Evolutionary conservation across 2,329 filamentous ascomycete species (phyloP), one percentile per base, ranked within the genome.

Genomic region (Fusarium bactridioides): DNA sequence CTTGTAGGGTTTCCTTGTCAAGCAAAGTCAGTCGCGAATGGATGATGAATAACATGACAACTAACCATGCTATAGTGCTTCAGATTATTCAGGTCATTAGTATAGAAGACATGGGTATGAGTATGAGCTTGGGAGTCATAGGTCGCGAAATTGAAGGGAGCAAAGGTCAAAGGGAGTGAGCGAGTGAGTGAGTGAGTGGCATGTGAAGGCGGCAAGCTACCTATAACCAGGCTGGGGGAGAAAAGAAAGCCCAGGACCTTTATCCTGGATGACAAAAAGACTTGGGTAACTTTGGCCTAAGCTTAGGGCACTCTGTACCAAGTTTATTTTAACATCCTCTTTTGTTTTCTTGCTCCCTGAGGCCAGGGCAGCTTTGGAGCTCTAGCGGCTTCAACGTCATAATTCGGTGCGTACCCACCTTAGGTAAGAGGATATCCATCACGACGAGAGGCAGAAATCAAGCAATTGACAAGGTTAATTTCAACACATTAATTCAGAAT

Each of bases 1-100:
- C 80, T 65, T 80, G 77, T 29, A 83, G 60, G n/a, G 78, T 76
- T 57, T 83, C 81, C 81, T 83, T 61, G 19, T 15, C 40, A 51
- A 37, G 25, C 27, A 51, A 38, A 53, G 45, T 72, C 31, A 72
- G 69, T 51, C n/a, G 37, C 41, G 40, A n/a, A 43, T 35, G 31
- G 35, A 33, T 23, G 10, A 33, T 21, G 13, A 43, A 59, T 9
- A 38, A 27, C n/a, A 37, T 29, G 47, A 37, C 33, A 40, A 55
- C 43, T 74, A 38, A 77, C 75, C 75, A 77, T 77, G 23, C 23
- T 64, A 38, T n/a, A 11, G 16, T n/a, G 10, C 50, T 40, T 40
- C 15, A 27, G 19, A 54, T 27, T 21, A 41, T 47, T 58, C 33
- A 70, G 56, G 55, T 57, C 56, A 64, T 57, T 45, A 43, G 67